Evolutionary conservation across 495 filamentous ascomycete genomes (phyloP), one percentile per base, ranked within the genome.

Genomic region (Talaromyces trachyspermus): DNA sequence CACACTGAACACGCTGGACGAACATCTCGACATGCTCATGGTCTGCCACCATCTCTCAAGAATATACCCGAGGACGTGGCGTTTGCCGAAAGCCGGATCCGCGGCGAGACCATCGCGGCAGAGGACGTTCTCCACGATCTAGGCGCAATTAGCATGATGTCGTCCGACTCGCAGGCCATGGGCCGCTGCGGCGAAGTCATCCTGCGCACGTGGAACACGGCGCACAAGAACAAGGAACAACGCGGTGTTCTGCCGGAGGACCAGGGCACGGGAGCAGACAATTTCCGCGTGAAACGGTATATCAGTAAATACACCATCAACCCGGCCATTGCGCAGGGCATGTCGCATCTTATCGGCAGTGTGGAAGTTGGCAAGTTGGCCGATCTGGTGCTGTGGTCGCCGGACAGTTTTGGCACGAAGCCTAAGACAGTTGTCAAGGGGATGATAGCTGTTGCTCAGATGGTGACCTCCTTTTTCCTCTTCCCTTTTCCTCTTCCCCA

Each of bases 11-110:
- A 98, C 92, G 3, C 77, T 97, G 0, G 92, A 96, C 51, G 92
- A 98, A 68, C 92, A 98, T 66, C 78, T 96, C 1, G 92, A 97
- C 64, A 98, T 98, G 92, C 65, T 98, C 26, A 97, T 97, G 92
- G 88, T 95, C 20, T 98, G 92, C 77, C 92, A 98, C 59, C 94
- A 98, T 59, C 68, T 97, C 15, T 85, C 79, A 88, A 85, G 65
- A 81, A 94, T 59, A 96, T 96, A 48, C 87, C 89, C 46, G 92
- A 98, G 63, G 92, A 98, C 61, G 86, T 97, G 12, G 88, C 89
- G 1, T 98, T 98, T 55, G 92, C 92, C 32, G 92, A 98, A 66
- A 88, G 82, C 40, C 88, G 92, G 15, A 98, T 98, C 61, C 81
- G 92, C 23, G 86, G 88, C 40, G 89, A 98, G 68, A 98, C 92